Evolutionary conservation across 805 yeast genomes (phyloP).

Genomic region (Hanseniaspora taiwanica): DNA sequence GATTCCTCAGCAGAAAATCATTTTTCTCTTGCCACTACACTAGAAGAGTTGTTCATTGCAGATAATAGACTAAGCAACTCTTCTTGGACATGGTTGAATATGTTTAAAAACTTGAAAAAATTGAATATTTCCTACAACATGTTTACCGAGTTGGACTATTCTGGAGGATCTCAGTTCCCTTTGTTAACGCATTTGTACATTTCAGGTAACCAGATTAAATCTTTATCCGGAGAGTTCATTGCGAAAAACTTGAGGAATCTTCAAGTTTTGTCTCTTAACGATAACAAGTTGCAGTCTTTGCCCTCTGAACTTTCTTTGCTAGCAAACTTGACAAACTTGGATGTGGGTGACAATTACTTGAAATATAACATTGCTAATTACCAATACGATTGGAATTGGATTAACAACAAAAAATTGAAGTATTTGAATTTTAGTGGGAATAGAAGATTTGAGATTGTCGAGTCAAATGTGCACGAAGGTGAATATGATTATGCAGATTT

Average conservation of each 20-base stretch:
- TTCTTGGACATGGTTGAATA: constrained; percentile 53
- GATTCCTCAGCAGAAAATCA: constrained; percentile 12
- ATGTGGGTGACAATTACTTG: constrained; percentile 81
- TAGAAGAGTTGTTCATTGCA: constrained; percentile 50
- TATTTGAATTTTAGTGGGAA: constrained; percentile 89
- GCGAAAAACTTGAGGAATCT: constrained; percentile 41
- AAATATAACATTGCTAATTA: constrained; percentile 88
- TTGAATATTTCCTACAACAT: constrained; percentile 70
- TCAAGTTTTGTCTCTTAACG: constrained; percentile 56
- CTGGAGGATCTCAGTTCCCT: constrained; percentile 66
- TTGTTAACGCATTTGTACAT: constrained; percentile 52
- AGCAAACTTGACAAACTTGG: constrained; percentile 51
- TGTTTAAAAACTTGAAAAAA: constrained; percentile 40
- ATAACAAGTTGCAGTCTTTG: constrained; percentile 70
- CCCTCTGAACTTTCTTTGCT: constrained; percentile 81
- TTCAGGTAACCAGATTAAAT: constrained; percentile 70
- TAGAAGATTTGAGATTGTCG: constrained; percentile 78
- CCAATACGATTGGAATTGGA: constrained; percentile 98
- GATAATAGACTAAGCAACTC: constrained; percentile 79
- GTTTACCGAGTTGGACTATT: constrained; percentile 29
- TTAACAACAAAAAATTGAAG: constrained; percentile 58
- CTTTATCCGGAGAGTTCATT: constrained; percentile 79
- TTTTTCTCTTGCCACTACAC: constrained; percentile 32
- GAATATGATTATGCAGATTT: constrained; percentile 42
- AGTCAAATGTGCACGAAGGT: constrained; percentile 33